phyloP scores from a whole-genome alignment of 352 stramenopile species.

The Phytophthora cryptogea region DNA sequence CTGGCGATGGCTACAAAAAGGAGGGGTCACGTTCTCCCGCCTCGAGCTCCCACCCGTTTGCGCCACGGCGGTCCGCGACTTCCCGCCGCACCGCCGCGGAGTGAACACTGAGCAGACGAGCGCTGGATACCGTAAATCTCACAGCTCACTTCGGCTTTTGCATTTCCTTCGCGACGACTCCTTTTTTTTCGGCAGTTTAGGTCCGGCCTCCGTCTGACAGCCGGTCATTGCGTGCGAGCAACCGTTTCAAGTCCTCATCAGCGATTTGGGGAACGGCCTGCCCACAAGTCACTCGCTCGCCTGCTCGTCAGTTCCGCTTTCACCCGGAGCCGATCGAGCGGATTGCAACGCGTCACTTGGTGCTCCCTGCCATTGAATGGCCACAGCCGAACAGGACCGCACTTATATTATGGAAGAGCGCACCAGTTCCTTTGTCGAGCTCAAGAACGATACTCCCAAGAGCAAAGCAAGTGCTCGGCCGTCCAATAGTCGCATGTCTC shows the following conservation, averaged over 20 bases:
- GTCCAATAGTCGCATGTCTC: constrained; percentile 23
- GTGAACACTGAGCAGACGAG: constrained; percentile 2
- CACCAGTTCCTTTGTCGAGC: constrained; percentile 59
- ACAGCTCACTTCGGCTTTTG: constrained; percentile 29
- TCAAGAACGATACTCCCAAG: constrained; percentile 33
- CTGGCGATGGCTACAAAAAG: constrained; percentile 32
- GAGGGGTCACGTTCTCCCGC: constrained; percentile 15
- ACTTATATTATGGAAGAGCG: constrained; percentile 56
- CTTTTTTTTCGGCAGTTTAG: constrained; percentile 1
- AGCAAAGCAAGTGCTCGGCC: constrained; percentile 7
- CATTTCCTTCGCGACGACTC: constrained; percentile 7
- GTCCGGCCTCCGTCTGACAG: constrained; percentile 8
- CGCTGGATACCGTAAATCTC: not conserved
- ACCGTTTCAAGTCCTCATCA: constrained; percentile 12
- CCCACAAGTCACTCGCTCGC: constrained; percentile 5
- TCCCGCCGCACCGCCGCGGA: constrained; percentile 8
- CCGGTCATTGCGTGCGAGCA: constrained; percentile 28
- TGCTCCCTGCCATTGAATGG: constrained; percentile 20
- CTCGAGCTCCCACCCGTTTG: constrained; percentile 9
- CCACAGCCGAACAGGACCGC: constrained; percentile 15
- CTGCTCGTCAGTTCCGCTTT: constrained; percentile 21
- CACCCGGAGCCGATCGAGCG: not conserved
- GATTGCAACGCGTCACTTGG: not conserved
- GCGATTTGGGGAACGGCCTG: constrained; percentile 14
- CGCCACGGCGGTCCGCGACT: constrained; percentile 12